A percentile compares a stretch with the other conserved stretches of the same genome.
phyloP scores from a whole-genome alignment of 2,329 filamentous ascomycete genomes.

The Fusarium chlamydosporum region DNA sequence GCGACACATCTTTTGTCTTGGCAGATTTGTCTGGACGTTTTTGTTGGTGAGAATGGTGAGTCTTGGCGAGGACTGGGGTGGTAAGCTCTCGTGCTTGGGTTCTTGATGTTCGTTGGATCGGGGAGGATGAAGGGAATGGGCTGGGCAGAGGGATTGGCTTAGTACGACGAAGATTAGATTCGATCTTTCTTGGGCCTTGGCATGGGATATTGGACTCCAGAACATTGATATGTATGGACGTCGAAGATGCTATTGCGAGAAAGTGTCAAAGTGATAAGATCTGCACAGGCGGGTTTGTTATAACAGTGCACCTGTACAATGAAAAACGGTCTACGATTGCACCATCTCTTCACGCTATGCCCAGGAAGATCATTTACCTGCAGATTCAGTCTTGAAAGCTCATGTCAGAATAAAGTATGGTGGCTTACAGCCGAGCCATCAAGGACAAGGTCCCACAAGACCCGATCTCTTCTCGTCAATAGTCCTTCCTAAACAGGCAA shows the following conservation, averaged over 20 bases:
- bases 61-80: constrained; percentile 36
- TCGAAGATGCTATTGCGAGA: background rate
- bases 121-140: background rate
- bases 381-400: background rate
- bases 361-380: background rate
- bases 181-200: background rate
- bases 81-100: constrained; percentile 32
- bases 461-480: background rate
- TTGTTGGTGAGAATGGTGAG: background rate
- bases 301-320: background rate
- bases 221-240: too few relatives aligned
- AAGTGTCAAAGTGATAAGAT: background rate
- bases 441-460: background rate
- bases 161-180: background rate
- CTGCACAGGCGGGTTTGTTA: background rate
- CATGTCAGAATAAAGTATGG: background rate
- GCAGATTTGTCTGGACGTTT: constrained; percentile 9
- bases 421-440: background rate
- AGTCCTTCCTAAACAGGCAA: background rate
- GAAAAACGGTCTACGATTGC: background rate
- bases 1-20: constrained; percentile 27
- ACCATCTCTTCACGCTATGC: background rate
- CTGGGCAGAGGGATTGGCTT: background rate
- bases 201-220: background rate
- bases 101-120: constrained; percentile 41